Percentiles rank a stretch among this genome's conserved stretches.
phyloP scores from a whole-genome alignment of 1,284 basidiomycete species.

The Puccinia polysora region DNA sequence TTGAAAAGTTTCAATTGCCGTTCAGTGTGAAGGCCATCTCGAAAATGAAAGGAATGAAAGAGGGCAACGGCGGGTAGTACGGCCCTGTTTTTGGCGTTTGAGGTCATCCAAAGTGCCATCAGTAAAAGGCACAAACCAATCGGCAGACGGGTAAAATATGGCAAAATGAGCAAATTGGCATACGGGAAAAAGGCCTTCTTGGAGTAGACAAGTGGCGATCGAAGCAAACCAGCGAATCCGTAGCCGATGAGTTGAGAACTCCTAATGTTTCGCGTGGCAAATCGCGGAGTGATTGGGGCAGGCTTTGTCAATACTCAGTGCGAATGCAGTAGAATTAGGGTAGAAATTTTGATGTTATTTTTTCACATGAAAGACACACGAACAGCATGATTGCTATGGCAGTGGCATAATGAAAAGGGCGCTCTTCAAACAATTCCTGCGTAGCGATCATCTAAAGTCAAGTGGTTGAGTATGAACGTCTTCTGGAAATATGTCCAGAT shows the following conservation, averaged over 20 bases:
- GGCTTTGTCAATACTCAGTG: not conserved
- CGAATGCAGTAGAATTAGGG: not conserved
- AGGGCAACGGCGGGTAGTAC: slow-evolving; percentile 35
- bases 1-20: slow-evolving; percentile 36
- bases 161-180: not conserved
- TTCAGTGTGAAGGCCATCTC: slow-evolving; percentile 11
- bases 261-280: not conserved
- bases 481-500: not conserved
- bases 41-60: slow-evolving; percentile 41
- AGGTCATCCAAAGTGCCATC: no score
- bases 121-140: not conserved
- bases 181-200: slow-evolving; percentile 39
- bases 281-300: not conserved
- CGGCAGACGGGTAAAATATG: not conserved
- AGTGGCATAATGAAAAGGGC: slow-evolving; percentile 41
- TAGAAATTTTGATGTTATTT: not conserved
- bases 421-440: slow-evolving; percentile 37
- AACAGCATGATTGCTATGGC: slow-evolving; percentile 42
- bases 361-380: not conserved
- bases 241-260: slow-evolving; percentile 41
- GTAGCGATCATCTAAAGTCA: slow-evolving; percentile 37
- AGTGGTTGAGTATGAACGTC: not conserved
- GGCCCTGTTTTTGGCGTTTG: no score
- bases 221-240: slow-evolving; percentile 35
- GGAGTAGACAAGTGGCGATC: slow-evolving; percentile 16